Evolutionary conservation across 2,329 filamentous ascomycete genomes (phyloP).

Genomic region (Neodidymelliopsis sp.): DNA sequence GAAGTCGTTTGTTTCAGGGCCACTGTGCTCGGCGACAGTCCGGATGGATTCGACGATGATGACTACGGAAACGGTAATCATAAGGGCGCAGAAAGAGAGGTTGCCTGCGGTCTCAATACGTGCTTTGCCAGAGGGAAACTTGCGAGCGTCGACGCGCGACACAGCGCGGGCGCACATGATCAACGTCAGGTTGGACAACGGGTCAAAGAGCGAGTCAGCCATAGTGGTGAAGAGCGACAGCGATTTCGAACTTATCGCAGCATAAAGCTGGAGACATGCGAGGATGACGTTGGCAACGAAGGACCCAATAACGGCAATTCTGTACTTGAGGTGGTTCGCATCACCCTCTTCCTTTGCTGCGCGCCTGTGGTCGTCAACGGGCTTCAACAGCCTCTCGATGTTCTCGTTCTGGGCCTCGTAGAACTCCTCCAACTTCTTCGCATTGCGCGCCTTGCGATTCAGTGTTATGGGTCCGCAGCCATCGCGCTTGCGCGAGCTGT

Average conservation of each 20-base stretch:
- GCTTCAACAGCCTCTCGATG: constrained; percentile 89
- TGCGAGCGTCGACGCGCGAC: constrained; percentile 81
- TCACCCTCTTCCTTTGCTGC: constrained; percentile 81
- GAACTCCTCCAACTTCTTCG: constrained; percentile 75
- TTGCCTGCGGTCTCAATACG: constrained; percentile 95
- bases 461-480: constrained; percentile 56
- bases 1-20: constrained; percentile 66
- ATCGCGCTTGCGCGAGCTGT: constrained; percentile 78
- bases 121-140: constrained; percentile 91
- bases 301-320: constrained; percentile 70
- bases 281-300: constrained; percentile 84
- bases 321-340: constrained; percentile 80
- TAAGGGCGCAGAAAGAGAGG: constrained; percentile 94
- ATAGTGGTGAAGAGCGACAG: constrained; percentile 97
- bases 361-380: constrained; percentile 87
- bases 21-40: constrained; percentile 65
- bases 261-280: constrained; percentile 84
- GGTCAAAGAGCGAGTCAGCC: constrained; percentile 95
- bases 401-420: constrained; percentile 93
- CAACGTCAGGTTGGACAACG: constrained; percentile 84
- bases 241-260: constrained; percentile 84
- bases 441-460: constrained; percentile 52
- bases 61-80: constrained; percentile 90
- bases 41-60: constrained; percentile 86
- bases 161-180: constrained; percentile 89